Conservation (phyloP, 2,329 filamentous ascomycete species). For the Emergomyces orientalis region DNA sequence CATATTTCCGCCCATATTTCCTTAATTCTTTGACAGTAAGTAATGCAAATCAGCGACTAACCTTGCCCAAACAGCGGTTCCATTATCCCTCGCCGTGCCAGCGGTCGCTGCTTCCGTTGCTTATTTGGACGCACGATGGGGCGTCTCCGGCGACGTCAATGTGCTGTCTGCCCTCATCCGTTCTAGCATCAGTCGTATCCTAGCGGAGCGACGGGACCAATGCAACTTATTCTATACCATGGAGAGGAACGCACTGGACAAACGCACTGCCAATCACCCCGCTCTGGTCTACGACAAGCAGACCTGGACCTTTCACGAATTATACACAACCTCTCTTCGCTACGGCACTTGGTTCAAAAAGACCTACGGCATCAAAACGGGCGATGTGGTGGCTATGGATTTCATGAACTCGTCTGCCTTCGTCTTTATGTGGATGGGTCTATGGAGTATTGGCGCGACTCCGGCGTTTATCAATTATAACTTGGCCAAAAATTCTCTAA, state of each 20-base stretch:
- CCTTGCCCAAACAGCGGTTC: conserved; percentile 22
- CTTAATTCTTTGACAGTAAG: neutral
- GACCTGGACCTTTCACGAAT: conserved; percentile 64
- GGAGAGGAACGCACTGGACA: conserved; percentile 54
- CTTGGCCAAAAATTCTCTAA: conserved; percentile 57
- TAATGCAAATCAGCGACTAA: neutral
- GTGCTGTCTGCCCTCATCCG: conserved; percentile 50
- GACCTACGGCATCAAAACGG: conserved; percentile 52
- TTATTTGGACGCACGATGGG: conserved; percentile 65
- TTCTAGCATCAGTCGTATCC: conserved; percentile 35
- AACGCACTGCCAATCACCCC: conserved; percentile 40
- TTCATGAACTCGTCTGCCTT: conserved; percentile 75
- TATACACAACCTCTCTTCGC: conserved; percentile 60
- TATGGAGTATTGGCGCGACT: conserved; percentile 75
- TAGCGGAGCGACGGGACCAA: conserved; percentile 49
- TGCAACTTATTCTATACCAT: conserved; percentile 67
- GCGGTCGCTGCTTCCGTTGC: conserved; percentile 59
- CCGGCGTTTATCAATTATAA: conserved; percentile 89
- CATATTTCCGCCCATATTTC: too few relatives aligned
- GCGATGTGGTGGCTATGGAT: conserved; percentile 71
- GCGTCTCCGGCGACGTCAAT: conserved; percentile 55
- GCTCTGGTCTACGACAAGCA: conserved; percentile 61
- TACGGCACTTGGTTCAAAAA: conserved; percentile 68
- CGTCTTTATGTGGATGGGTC: conserved; percentile 62
- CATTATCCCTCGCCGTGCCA: conserved; percentile 43